Percentiles rank a stretch among this genome's conserved stretches.
Conservation (phyloP, 2,329 filamentous ascomycete genomes). For the Penicillium sp. region DNA sequence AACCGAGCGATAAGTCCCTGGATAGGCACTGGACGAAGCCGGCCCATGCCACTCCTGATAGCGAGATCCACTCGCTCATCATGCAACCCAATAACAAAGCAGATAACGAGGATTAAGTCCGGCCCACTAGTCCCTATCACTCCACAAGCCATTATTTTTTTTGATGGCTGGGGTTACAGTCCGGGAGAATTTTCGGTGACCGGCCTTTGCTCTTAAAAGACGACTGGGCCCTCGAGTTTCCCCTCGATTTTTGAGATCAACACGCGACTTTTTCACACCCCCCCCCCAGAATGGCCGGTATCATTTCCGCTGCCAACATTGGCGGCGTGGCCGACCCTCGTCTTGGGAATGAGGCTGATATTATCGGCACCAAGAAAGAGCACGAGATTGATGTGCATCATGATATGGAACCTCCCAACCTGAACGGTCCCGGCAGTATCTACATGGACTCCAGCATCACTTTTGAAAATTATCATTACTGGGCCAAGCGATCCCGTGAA, state of each 20-base stretch:
- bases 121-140: conserved; percentile 1
- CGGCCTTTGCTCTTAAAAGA: not conserved
- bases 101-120: not conserved
- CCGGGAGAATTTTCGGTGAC: not conserved
- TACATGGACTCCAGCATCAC: conserved; percentile 28
- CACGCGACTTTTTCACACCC: not conserved
- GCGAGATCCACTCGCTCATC: not conserved
- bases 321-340: conserved; percentile 15
- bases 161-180: not conserved
- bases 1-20: not conserved
- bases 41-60: not conserved
- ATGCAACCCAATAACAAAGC: not conserved
- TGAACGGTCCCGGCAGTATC: conserved; percentile 2
- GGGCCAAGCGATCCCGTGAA: conserved; percentile 34
- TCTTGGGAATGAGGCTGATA: conserved; percentile 15
- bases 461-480: conserved; percentile 41
- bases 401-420: not conserved
- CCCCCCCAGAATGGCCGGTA: conserved; percentile 10
- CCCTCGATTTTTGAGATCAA: not conserved
- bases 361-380: conserved; percentile 22
- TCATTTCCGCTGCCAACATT: conserved; percentile 8
- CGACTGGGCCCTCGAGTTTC: not conserved
- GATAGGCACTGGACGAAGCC: not conserved
- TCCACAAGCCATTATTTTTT: not conserved
- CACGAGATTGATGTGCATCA: not conserved